Evolutionary conservation across 2,329 filamentous ascomycete species (phyloP).

Genomic region (Pestalotiopsis sp.): DNA sequence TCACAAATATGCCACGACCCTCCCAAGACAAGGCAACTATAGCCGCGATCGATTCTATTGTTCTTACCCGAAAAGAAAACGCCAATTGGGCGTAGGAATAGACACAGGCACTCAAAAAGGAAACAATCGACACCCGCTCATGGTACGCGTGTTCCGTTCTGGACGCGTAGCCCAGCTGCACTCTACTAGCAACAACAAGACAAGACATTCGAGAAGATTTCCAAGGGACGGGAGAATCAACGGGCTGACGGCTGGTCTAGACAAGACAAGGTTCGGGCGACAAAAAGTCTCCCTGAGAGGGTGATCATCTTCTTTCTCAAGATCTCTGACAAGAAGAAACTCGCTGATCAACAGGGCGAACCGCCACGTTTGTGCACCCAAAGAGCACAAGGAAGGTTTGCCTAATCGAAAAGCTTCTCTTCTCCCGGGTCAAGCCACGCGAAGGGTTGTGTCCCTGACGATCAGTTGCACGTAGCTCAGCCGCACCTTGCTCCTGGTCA

Average conservation of each 20-base stretch:
- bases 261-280: neutral
- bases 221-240: neutral
- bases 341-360: neutral
- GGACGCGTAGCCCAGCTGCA: neutral
- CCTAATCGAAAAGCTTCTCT: neutral
- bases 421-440: neutral
- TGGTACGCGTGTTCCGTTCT: neutral
- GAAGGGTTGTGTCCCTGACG: neutral
- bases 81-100: neutral
- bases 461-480: neutral
- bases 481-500: neutral
- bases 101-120: neutral
- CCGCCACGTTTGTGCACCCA: neutral
- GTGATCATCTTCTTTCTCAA: neutral
- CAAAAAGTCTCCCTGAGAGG: neutral
- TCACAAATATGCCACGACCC: no score
- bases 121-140: slow-evolving; percentile 1
- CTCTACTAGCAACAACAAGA: neutral
- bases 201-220: neutral
- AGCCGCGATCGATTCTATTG: neutral
- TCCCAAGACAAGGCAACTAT: neutral
- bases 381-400: neutral
- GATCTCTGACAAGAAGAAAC: neutral
- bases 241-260: neutral
- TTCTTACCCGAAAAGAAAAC: neutral